Evolutionary conservation across 441 rosid species (phyloP), one percentile per base, ranked within the genome.

Genomic region (Adansonia gregorii): DNA sequence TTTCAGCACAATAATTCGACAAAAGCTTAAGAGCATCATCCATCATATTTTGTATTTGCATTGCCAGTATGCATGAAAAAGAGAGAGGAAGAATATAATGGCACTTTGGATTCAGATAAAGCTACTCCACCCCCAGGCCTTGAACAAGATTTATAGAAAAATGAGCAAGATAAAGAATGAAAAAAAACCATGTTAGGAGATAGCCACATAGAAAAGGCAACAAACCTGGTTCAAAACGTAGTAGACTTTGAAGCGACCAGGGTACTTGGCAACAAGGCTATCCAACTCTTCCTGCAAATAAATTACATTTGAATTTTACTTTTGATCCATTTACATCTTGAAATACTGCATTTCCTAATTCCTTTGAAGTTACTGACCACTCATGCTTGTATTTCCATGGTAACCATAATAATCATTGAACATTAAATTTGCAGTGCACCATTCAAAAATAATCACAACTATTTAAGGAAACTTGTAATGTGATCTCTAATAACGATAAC

Each of bases 191-290:
- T 52, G 17, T 15, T 31, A 43, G 39, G 72, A 22, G 52, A 49
- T 15, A 48, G 0, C 31, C n/a, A 19, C 22, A 0, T 48, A 19
- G 39, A 48, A 67, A 56, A 64, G 55, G 63, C 17, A 71, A 76
- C 85, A 76, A 56, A 94, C 99, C 98, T 94, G 93, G 87, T 93
- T 96, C 84, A 96, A 70, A 78, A 94, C 99, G 56, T 90, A 92
- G 87, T 87, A 94, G 73, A 93, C 72, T 71, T 87, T 87, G 85
- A 93, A 94, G 72, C 88, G 91, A 64, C 85, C 89, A 0, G 98
- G 91, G 79, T 89, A 92, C 17, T 73, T 85, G 15, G 87, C 49
- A 14, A 93, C 88, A 82, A 96, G 89, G 82, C 83, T 77, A 71
- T 94, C 98, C 82, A 94, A 77, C 82, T 96, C 98, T 78, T 89